A percentile compares a stretch with the other conserved stretches of the same genome.
These are phyloP conservation scores for Microdochium bolleyi DNA, from an alignment of 2,329 filamentous ascomycete species.

Conservation along the genomic window DNA sequence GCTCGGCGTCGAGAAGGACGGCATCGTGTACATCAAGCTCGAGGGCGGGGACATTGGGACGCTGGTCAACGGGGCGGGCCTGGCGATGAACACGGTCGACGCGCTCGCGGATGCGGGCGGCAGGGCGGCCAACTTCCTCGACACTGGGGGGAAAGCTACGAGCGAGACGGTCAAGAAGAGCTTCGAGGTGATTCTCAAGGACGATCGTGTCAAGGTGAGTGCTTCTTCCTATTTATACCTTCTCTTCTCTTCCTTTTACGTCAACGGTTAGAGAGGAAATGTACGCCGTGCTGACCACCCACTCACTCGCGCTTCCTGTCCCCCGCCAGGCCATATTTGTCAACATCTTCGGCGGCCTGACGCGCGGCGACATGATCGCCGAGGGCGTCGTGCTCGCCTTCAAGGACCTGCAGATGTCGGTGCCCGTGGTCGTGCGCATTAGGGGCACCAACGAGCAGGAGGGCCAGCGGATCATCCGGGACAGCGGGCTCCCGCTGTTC, in stretches of 20 bases:
- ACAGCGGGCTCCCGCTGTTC: conserved; percentile 59
- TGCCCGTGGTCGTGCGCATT: conserved; percentile 71
- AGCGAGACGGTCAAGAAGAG: conserved; percentile 69
- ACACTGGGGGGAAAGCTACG: conserved; percentile 85
- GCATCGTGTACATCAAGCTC: conserved; percentile 71
- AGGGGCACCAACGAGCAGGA: conserved; percentile 66
- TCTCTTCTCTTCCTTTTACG: too few relatives aligned
- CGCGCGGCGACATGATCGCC: conserved; percentile 75
- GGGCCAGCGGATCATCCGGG: conserved; percentile 60
- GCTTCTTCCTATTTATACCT: conserved; percentile 28
- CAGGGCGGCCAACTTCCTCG: conserved; percentile 73
- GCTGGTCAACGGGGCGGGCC: conserved; percentile 79
- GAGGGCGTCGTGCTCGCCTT: conserved; percentile 67
- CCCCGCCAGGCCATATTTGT: conserved; percentile 35
- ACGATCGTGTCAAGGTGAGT: conserved; percentile 63
- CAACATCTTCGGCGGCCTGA: conserved; percentile 52
- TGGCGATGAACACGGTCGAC: conserved; percentile 89
- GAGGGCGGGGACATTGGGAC: conserved; percentile 60
- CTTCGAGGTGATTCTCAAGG: conserved; percentile 65
- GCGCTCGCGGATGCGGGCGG: conserved; percentile 63
- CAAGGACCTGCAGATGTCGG: conserved; percentile 53
- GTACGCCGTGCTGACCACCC: neutral
- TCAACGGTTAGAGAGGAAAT: too few relatives aligned
- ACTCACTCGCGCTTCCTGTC: too few relatives aligned
- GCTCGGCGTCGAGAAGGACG: conserved; percentile 55